These are phyloP conservation scores for Candida anutae DNA, from an alignment of 1,139 yeast genomes.

Conservation along the genomic window DNA sequence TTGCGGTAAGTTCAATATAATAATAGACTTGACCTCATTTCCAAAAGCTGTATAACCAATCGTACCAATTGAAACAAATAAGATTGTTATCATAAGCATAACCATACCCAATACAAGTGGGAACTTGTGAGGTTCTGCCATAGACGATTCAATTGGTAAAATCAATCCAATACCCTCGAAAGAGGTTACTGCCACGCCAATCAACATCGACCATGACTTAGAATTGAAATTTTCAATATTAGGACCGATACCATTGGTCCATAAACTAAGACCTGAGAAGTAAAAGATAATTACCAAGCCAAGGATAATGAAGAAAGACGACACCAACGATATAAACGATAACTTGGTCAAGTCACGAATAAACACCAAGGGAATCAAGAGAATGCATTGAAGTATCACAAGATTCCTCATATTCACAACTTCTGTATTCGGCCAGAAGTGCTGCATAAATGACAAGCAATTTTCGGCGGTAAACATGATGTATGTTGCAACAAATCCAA, in stretches of 20 bases:
- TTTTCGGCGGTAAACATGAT: constrained; percentile 68
- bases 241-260: constrained; percentile 42
- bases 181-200: constrained; percentile 77
- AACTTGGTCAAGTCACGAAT: constrained; percentile 66
- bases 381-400: constrained; percentile 47
- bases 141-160: constrained; percentile 69
- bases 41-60: constrained; percentile 70
- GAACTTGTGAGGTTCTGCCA: constrained; percentile 65
- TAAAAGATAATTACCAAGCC: constrained; percentile 60
- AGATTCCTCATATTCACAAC: constrained; percentile 21
- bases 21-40: constrained; percentile 55
- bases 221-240: constrained; percentile 44
- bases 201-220: constrained; percentile 62
- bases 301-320: constrained; percentile 55
- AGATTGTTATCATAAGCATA: constrained; percentile 48
- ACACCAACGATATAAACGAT: constrained; percentile 58
- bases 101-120: constrained; percentile 57
- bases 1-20: constrained; percentile 66
- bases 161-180: constrained; percentile 78
- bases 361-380: constrained; percentile 61
- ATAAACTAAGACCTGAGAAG: constrained; percentile 43
- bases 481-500: constrained; percentile 75
- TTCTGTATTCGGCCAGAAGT: constrained; percentile 3
- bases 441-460: constrained; percentile 37
- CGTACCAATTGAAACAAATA: constrained; percentile 57